Evolutionary conservation across 2,329 filamentous ascomycete species (phyloP), one percentile per base, ranked within the genome.

Genomic region (Xylaria digitata): DNA sequence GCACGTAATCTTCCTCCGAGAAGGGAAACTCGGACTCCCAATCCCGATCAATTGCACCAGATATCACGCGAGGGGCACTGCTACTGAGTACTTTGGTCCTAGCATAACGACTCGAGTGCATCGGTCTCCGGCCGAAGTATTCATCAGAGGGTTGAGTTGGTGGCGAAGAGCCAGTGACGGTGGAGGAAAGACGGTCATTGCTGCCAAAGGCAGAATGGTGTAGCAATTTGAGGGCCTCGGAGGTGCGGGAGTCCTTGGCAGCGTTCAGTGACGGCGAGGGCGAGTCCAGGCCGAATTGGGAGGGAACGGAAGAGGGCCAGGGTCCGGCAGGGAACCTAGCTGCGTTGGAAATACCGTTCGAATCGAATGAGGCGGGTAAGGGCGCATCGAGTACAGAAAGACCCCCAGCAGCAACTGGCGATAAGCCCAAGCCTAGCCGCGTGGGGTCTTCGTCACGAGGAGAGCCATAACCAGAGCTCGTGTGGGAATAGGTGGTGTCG

Each of bases 351-450:
- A 97, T 92, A 56, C 94, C 95, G 75, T 97, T 96, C 74, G 94
- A 97, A 80, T 98, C 96, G 78, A 98, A 97, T 0, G 95, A 98
- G 8, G 94, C 93, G 1, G 96, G 96, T 8, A 98, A 86, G 17
- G 93, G 94, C 2, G 94, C 96, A 81, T 98, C 95, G 69, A 97
- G 86, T 15, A 96, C 92, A n/a, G 92, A 96, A n/a, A 97, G 79
- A 2, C 86, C 87, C 72, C 88, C 90, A 60, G 88, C 88, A 72
- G 88, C 87, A 56, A 86, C 86, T 0, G 94, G 93, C 15, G 94
- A 97, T 59, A 96, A 86, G 26, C 92, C 92, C 45, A 94, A 85
- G n/a, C 92, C 89, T 37, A 86, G 83, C 40, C 87, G 82, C 61
- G 78, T 81, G 13, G 82, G 73, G 54, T 86, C 83, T 66, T 90